A percentile compares a stretch with the other conserved stretches of the same genome.
phyloP scores from a whole-genome alignment of 176 grass and related monocot genomes.

The Triticum dicoccoides region DNA sequence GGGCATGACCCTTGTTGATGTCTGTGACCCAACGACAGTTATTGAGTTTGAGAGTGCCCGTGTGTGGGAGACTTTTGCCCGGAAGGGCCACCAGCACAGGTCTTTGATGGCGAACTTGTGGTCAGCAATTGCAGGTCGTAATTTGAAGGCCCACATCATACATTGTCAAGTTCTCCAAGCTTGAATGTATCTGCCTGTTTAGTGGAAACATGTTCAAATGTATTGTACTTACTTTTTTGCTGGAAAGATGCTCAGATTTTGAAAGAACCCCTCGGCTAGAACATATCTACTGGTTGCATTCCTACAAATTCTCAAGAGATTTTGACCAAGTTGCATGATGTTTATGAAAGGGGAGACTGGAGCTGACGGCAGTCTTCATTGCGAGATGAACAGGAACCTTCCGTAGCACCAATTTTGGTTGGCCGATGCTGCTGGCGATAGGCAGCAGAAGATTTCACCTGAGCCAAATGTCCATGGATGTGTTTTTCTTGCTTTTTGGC shows the following conservation, averaged over 20 bases:
- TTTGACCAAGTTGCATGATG: neutral
- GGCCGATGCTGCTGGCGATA: neutral
- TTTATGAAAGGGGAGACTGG: neutral
- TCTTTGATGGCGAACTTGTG: conserved; percentile 78
- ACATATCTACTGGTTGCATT: neutral
- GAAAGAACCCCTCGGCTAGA: neutral
- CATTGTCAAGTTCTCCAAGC: conserved; percentile 91
- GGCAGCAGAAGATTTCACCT: neutral
- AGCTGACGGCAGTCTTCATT: neutral
- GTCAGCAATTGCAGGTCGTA: conserved; percentile 59
- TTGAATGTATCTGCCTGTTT: conserved; percentile 24
- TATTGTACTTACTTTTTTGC: neutral
- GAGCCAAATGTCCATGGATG: neutral
- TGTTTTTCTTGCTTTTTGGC: neutral
- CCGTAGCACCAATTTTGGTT: neutral
- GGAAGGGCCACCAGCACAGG: conserved; percentile 54
- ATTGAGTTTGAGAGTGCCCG: conserved; percentile 59
- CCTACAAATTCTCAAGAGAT: neutral
- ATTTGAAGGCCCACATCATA: conserved; percentile 60
- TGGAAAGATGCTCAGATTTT: conserved; percentile 5
- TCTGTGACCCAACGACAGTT: conserved; percentile 37
- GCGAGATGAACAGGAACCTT: neutral
- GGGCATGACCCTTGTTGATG: conserved; percentile 79
- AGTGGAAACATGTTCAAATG: conserved; percentile 16
- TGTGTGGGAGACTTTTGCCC: conserved; percentile 64